phyloP scores from a whole-genome alignment of 1,284 basidiomycete genomes.

The Cutaneotrichosporon arboriforme region DNA sequence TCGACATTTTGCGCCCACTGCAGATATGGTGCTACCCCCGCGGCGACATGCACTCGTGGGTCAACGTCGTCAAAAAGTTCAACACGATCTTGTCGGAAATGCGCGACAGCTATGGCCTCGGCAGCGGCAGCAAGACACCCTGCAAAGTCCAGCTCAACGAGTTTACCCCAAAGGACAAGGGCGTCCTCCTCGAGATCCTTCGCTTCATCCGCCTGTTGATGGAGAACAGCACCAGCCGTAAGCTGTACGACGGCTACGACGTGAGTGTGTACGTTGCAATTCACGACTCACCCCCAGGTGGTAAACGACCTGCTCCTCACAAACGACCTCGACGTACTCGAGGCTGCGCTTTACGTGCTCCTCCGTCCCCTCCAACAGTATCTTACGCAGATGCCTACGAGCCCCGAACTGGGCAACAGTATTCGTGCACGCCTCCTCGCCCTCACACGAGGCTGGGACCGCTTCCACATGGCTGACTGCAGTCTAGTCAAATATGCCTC shows the following conservation, averaged over 20 bases:
- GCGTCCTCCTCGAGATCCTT: conserved; percentile 72
- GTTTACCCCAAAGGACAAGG: conserved; percentile 73
- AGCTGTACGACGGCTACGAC: conserved; percentile 94
- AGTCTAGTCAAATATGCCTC: conserved; percentile 47
- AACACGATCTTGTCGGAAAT: conserved; percentile 78
- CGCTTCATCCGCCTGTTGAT: conserved; percentile 82
- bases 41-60: conserved; percentile 96
- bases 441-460: conserved; percentile 35
- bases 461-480: conserved; percentile 38
- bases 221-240: conserved; percentile 97
- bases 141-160: conserved; percentile 62
- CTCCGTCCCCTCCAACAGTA: conserved; percentile 93
- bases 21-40: conserved; percentile 83
- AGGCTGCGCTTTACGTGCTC: conserved; percentile 75
- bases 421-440: conserved; percentile 43
- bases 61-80: conserved; percentile 90
- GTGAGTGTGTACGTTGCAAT: conserved; percentile 54
- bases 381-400: conserved; percentile 66
- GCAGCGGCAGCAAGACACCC: conserved; percentile 4
- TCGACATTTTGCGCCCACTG: conserved; percentile 20
- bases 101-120: conserved; percentile 65
- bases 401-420: conserved; percentile 53
- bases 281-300: conserved; percentile 5
- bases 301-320: conserved; percentile 77
- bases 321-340: conserved; percentile 81